A percentile compares a stretch with the other conserved stretches of the same genome.
These are phyloP conservation scores for Pichia sp. DNA, from an alignment of 1,139 yeast species.

Conservation along the genomic window DNA sequence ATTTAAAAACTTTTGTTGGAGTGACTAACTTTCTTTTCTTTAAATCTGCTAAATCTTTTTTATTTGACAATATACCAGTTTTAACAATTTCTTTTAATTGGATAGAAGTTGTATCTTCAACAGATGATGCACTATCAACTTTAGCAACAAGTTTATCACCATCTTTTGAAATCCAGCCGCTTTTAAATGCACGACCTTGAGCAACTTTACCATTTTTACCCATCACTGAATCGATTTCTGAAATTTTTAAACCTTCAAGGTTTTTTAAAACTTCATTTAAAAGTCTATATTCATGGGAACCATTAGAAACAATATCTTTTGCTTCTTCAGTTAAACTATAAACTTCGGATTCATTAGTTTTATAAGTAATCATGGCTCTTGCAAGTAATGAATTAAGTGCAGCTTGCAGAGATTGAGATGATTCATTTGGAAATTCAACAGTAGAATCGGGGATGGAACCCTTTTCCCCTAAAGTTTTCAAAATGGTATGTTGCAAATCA, in stretches of 20 bases:
- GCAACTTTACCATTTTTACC: constrained; percentile 87
- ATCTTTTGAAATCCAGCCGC: constrained; percentile 89
- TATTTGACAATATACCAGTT: constrained; percentile 45
- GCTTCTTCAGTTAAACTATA: constrained; percentile 83
- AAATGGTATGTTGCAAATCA: constrained; percentile 50
- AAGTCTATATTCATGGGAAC: constrained; percentile 86
- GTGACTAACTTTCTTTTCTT: constrained; percentile 86
- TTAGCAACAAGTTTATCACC: constrained; percentile 69
- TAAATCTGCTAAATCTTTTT: constrained; percentile 70
- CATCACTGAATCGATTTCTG: constrained; percentile 70
- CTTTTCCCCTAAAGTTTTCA: constrained; percentile 52
- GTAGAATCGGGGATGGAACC: constrained; percentile 63
- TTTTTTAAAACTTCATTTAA: constrained; percentile 68
- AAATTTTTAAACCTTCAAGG: constrained; percentile 72
- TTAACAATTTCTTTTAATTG: constrained; percentile 53
- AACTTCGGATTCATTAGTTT: constrained; percentile 66
- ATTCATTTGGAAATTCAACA: constrained; percentile 45
- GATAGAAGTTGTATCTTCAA: constrained; percentile 61
- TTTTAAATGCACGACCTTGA: constrained; percentile 97
- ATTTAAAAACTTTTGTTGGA: constrained; percentile 70
- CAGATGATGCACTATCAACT: constrained; percentile 35
- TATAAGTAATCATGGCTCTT: constrained; percentile 70
- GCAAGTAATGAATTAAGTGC: constrained; percentile 84
- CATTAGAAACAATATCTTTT: constrained; percentile 63
- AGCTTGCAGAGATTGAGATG: constrained; percentile 56